A percentile compares a stretch with the other conserved stretches of the same genome.
Evolutionary conservation across 2,329 filamentous ascomycete species (phyloP).

Genomic region (Colletotrichum orchidophilum): DNA sequence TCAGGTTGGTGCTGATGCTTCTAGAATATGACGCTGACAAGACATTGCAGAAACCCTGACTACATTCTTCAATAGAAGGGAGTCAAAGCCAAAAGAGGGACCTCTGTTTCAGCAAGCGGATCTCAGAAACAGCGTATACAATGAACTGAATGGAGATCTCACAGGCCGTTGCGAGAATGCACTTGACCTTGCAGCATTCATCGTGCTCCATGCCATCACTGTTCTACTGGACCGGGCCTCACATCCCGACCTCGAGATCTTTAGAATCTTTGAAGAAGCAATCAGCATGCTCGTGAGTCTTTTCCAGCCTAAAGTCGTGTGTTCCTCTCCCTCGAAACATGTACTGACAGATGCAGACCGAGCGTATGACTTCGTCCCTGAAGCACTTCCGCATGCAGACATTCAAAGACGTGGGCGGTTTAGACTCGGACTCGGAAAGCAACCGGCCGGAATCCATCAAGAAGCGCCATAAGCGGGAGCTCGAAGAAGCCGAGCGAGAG

Average conservation of each 20-base stretch:
- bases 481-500: slow-evolving; percentile 56
- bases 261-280: slow-evolving; percentile 73
- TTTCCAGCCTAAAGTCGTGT: not conserved
- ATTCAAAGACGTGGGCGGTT: slow-evolving; percentile 50
- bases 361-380: slow-evolving; percentile 69
- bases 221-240: slow-evolving; percentile 68
- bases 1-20: rapidly evolving
- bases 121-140: slow-evolving; percentile 70
- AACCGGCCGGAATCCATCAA: slow-evolving; percentile 54
- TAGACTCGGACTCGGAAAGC: slow-evolving; percentile 48
- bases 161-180: slow-evolving; percentile 70
- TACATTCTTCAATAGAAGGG: slow-evolving; percentile 65
- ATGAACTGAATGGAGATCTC: slow-evolving; percentile 72
- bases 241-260: slow-evolving; percentile 69
- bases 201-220: slow-evolving; percentile 69
- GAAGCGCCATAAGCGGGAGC: slow-evolving; percentile 51
- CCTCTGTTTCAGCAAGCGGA: slow-evolving; percentile 69
- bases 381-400: slow-evolving; percentile 69
- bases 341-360: slow-evolving; percentile 53
- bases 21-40: slow-evolving; percentile 13
- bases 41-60: slow-evolving; percentile 54
- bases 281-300: slow-evolving; percentile 66
- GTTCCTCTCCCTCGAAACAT: not conserved
- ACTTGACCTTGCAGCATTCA: slow-evolving; percentile 69
- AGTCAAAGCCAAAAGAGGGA: slow-evolving; percentile 63